A percentile compares a stretch with the other conserved stretches of the same genome.
These are phyloP conservation scores for Hyaloscypha finlandica DNA, from an alignment of 495 filamentous ascomycete species.

Conservation along the genomic window DNA sequence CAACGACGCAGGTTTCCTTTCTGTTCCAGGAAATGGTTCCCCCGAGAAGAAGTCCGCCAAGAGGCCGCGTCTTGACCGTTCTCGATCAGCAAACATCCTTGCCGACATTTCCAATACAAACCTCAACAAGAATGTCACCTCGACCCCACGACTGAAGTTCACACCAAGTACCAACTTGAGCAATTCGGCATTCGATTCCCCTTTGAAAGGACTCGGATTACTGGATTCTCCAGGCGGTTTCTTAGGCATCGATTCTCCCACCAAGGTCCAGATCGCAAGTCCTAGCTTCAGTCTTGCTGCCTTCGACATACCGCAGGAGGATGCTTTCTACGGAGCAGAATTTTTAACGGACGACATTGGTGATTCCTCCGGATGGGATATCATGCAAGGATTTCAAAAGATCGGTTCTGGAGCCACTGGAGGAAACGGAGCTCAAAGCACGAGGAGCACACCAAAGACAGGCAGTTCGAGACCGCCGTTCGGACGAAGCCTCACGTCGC, in stretches of 20 bases:
- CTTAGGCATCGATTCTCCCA: constrained; percentile 49
- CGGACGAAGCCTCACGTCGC: constrained; percentile 31
- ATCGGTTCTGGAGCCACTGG: constrained; percentile 56
- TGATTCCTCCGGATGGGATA: constrained; percentile 73
- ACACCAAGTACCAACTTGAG: constrained; percentile 15
- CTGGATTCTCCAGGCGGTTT: constrained; percentile 49
- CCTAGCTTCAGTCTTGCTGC: constrained; percentile 22
- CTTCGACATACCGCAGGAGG: constrained; percentile 32
- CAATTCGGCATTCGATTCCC: constrained; percentile 28
- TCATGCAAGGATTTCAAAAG: constrained; percentile 86
- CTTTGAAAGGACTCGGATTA: constrained; percentile 38
- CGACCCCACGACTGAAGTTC: constrained; percentile 47
- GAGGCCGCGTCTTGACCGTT: constrained; percentile 60
- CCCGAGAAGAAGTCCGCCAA: constrained; percentile 74
- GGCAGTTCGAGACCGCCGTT: constrained; percentile 22
- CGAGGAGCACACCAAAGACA: constrained; percentile 17
- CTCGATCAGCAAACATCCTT: constrained; percentile 61
- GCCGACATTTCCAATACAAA: constrained; percentile 62
- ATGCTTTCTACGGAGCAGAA: constrained; percentile 55
- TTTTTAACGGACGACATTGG: constrained; percentile 57
- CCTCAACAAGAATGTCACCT: constrained; percentile 51
- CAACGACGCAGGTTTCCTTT: constrained; percentile 53
- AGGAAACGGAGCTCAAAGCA: constrained; percentile 10
- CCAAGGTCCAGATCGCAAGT: constrained; percentile 55
- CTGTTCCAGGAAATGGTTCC: constrained; percentile 62